phyloP scores from a whole-genome alignment of 1,284 basidiomycete genomes.

The Tylopilus sp. region DNA sequence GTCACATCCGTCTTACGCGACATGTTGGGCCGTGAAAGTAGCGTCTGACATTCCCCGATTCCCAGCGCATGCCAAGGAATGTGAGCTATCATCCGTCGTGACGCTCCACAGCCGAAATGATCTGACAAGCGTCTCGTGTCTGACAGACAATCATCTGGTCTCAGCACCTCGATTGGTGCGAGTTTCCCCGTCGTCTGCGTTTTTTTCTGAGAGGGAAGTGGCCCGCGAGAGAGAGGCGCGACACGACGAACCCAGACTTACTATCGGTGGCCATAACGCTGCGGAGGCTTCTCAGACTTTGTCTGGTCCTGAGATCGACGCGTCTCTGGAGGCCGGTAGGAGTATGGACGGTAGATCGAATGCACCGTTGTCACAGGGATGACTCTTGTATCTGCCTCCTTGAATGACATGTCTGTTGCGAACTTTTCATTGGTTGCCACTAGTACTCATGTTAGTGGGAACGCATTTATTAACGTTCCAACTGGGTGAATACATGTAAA shows the following conservation, averaged over 20 bases:
- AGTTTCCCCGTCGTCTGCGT: not conserved
- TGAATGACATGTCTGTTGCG: not conserved
- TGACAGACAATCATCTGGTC: conserved; percentile 49
- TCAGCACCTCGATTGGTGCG: conserved; percentile 14
- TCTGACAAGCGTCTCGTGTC: conserved; percentile 6
- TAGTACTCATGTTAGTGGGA: conserved; percentile 2
- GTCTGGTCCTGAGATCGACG: not conserved
- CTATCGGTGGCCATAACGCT: not conserved
- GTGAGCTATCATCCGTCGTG: conserved; percentile 40
- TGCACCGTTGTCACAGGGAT: not conserved
- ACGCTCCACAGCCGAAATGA: not conserved
- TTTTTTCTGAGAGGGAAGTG: conserved; percentile 1
- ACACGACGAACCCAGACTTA: not conserved
- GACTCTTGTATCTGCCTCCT: not conserved
- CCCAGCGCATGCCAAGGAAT: conserved; percentile 66
- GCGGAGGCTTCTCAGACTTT: conserved; percentile 5
- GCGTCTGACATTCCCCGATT: conserved; percentile 9
- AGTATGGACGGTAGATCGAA: not conserved
- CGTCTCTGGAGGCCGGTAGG: not conserved
- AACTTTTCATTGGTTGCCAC: not conserved
- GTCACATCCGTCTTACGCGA: conserved; percentile 23
- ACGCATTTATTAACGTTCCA: conserved; percentile 8
- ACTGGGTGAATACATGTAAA: conserved; percentile 32
- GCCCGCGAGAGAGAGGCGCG: conserved; percentile 1
- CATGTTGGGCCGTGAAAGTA: not conserved